Evolutionary conservation across 345 rosid genomes (phyloP).

Genomic region (Populus pruinosa): DNA sequence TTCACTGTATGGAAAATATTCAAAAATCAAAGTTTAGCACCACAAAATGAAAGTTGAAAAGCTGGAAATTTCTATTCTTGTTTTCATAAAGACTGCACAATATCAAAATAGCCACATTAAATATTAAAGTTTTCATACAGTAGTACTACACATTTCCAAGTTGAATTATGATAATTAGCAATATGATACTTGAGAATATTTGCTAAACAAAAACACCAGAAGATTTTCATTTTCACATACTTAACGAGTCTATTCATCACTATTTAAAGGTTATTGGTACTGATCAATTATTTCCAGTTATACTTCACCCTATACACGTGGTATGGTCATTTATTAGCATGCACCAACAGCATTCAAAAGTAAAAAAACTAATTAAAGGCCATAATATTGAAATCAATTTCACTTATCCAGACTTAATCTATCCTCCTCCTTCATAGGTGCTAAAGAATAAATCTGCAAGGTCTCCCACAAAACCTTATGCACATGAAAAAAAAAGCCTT

Average conservation of each 20-base stretch:
- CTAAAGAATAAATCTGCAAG: background rate
- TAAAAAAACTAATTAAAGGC: background rate
- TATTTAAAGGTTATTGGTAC: background rate
- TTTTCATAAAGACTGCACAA: background rate
- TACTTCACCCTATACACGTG: background rate
- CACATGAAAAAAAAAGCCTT: background rate
- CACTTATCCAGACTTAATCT: background rate
- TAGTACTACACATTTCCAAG: background rate
- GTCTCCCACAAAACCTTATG: background rate
- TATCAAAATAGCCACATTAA: background rate
- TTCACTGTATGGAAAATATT: conserved; percentile 59
- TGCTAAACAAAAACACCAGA: background rate
- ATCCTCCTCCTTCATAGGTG: background rate
- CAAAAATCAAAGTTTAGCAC: background rate
- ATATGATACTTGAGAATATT: background rate
- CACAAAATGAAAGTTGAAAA: background rate
- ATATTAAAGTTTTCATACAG: background rate
- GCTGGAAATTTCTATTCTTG: background rate
- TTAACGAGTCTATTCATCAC: background rate
- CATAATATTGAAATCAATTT: background rate
- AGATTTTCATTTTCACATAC: background rate
- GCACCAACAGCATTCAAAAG: background rate
- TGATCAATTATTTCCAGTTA: background rate
- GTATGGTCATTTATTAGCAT: background rate
- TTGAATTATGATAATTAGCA: background rate